phyloP scores from a whole-genome alignment of 2,329 filamentous ascomycete species.

The Aspergillus floridensis region DNA sequence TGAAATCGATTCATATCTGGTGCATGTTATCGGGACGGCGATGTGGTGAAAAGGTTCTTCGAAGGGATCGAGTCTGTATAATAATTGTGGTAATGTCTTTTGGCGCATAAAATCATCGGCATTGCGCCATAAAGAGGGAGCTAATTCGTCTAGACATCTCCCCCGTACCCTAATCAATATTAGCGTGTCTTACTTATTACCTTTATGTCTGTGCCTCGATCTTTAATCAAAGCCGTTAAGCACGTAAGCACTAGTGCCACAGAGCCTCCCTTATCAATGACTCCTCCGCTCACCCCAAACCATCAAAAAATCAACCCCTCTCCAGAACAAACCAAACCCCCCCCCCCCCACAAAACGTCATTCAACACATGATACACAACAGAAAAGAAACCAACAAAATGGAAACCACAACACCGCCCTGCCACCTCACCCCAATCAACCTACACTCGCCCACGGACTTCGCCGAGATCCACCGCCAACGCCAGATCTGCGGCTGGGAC shows the following conservation, averaged over 20 bases:
- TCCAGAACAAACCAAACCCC: too few species aligned
- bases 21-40: too few species aligned
- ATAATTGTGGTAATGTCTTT: background rate
- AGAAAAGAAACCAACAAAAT: background rate
- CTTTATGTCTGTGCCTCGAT: too few species aligned
- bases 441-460: slow-evolving; percentile 13
- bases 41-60: too few species aligned
- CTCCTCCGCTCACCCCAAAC: background rate
- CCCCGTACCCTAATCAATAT: background rate
- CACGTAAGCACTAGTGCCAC: background rate
- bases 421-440: slow-evolving; percentile 17
- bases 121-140: background rate
- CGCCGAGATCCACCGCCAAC: slow-evolving; percentile 16
- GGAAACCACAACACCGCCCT: background rate
- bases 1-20: too few species aligned
- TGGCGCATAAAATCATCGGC: background rate
- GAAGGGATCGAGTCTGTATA: too few species aligned
- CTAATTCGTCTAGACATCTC: too few species aligned
- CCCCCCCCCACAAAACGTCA: background rate
- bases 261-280: background rate
- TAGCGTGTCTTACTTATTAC: background rate
- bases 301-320: background rate
- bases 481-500: slow-evolving; percentile 19
- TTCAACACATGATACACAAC: too few species aligned
- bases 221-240: background rate